A percentile compares a stretch with the other conserved stretches of the same genome.
phyloP scores from a whole-genome alignment of 345 rosid genomes.

The Cardamine resedifolia region DNA sequence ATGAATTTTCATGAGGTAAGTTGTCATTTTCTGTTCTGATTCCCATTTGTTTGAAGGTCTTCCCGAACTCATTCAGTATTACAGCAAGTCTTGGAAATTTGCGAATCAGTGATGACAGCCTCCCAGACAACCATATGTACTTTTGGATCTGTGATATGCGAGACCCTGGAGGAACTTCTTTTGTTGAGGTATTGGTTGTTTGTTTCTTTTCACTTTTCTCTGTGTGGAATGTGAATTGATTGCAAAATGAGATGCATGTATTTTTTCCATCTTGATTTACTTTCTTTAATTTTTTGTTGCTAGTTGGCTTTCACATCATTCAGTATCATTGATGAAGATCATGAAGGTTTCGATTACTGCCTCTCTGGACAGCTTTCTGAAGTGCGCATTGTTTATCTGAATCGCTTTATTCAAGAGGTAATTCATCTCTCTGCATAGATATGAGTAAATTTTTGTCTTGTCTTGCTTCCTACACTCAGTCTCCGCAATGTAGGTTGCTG shows the following conservation, averaged over 20 bases:
- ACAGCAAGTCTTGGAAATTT: conserved; percentile 89
- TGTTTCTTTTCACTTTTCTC: conserved; percentile 12
- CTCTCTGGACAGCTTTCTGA: conserved; percentile 93
- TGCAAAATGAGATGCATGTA: not conserved
- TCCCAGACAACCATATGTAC: conserved; percentile 74
- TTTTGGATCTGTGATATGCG: conserved; percentile 99
- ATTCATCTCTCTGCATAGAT: conserved; percentile 20
- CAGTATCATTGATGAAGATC: conserved; percentile 77
- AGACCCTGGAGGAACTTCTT: conserved; percentile 94
- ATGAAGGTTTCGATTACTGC: conserved; percentile 84
- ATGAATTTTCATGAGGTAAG: conserved; percentile 7
- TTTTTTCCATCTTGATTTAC: conserved; percentile 5
- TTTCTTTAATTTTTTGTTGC: conserved; percentile 7
- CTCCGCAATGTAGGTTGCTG: conserved; percentile 56
- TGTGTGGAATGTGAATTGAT: not conserved
- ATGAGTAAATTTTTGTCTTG: conserved; percentile 14
- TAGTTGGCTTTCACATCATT: conserved; percentile 88
- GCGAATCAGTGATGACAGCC: conserved; percentile 95
- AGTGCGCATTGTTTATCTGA: conserved; percentile 91
- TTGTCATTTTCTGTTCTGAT: conserved; percentile 16
- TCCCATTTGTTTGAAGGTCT: conserved; percentile 55
- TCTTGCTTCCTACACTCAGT: conserved; percentile 37
- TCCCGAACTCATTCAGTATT: conserved; percentile 93
- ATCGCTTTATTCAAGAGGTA: conserved; percentile 99
- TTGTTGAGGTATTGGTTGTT: conserved; percentile 68